Evolutionary conservation across 208 protist species (phyloP).

Genomic region (Acanthamoeba royreba): DNA sequence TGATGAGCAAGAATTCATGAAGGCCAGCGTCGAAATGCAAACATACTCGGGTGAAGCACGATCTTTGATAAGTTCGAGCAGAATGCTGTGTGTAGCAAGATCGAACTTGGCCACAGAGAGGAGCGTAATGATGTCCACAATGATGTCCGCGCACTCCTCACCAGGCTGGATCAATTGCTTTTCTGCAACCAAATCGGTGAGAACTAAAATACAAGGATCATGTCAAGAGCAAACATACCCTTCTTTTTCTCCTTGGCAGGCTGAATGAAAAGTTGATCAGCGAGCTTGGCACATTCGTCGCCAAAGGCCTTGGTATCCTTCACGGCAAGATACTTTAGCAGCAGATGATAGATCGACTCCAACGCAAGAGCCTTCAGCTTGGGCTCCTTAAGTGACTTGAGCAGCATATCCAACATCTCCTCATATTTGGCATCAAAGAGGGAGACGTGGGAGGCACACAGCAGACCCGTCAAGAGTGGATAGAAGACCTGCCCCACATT

Average conservation of each 20-base stretch:
- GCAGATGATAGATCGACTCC: slow-evolving; percentile 29
- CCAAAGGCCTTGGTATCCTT: slow-evolving; percentile 37
- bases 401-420: slow-evolving; percentile 11
- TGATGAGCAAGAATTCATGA: not conserved
- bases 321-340: slow-evolving; percentile 33
- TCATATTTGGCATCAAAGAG: not conserved
- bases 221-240: not conserved
- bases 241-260: slow-evolving; percentile 27
- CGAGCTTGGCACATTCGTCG: slow-evolving; percentile 2
- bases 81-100: not conserved
- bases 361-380: slow-evolving; percentile 9
- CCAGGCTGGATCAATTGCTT: slow-evolving; percentile 30
- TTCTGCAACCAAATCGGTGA: not conserved
- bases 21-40: not conserved
- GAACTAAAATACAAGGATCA: not conserved
- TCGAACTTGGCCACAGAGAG: slow-evolving; percentile 46
- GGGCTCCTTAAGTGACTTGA: slow-evolving; percentile 37
- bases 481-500: not conserved
- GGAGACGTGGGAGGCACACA: slow-evolving; percentile 8
- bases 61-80: slow-evolving; percentile 33
- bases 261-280: slow-evolving; percentile 10
- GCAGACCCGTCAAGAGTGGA: slow-evolving; percentile 27
- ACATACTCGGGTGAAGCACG: slow-evolving; percentile 26
- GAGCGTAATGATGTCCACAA: slow-evolving; percentile 38
- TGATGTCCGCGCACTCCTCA: slow-evolving; percentile 31